Conservation (phyloP, 371 early-diverging fungal genomes). For the Rhizopus arrhizus region DNA sequence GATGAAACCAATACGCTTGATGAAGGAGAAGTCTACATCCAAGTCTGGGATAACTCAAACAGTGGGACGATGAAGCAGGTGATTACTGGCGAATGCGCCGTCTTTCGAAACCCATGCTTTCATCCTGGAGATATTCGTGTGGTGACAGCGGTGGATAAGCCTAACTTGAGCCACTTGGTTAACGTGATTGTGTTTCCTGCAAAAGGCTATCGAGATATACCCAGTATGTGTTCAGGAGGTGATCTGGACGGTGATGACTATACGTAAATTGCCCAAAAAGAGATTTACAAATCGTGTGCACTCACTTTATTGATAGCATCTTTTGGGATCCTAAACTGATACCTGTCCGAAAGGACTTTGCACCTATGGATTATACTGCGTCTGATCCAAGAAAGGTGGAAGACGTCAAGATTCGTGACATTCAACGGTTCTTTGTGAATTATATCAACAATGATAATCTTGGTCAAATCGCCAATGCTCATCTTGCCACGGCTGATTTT, state of each 20-base stretch:
- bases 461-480: constrained; percentile 78
- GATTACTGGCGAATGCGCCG: constrained; percentile 52
- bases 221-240: constrained; percentile 81
- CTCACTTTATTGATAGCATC: constrained; percentile 34
- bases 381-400: constrained; percentile 36
- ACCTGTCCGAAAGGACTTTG: constrained; percentile 36
- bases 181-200: constrained; percentile 82
- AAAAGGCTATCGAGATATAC: constrained; percentile 73
- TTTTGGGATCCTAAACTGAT: constrained; percentile 74
- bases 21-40: constrained; percentile 73
- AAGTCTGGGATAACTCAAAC: constrained; percentile 38
- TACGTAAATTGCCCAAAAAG: constrained; percentile 33
- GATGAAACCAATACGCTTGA: constrained; percentile 74
- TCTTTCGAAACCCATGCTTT: constrained; percentile 75
- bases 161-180: constrained; percentile 56
- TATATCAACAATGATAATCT: constrained; percentile 75
- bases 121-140: constrained; percentile 86
- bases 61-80: constrained; percentile 24
- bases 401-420: constrained; percentile 56
- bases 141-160: constrained; percentile 66
- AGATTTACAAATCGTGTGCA: not conserved
- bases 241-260: constrained; percentile 89
- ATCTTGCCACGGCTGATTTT: constrained; percentile 71
- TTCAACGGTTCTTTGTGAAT: constrained; percentile 74
- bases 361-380: constrained; percentile 67